Percentiles rank a stretch among this genome's conserved stretches.
phyloP scores from a whole-genome alignment of 129 eudicot genomes.

The Helichrysum umbraculigerum region DNA sequence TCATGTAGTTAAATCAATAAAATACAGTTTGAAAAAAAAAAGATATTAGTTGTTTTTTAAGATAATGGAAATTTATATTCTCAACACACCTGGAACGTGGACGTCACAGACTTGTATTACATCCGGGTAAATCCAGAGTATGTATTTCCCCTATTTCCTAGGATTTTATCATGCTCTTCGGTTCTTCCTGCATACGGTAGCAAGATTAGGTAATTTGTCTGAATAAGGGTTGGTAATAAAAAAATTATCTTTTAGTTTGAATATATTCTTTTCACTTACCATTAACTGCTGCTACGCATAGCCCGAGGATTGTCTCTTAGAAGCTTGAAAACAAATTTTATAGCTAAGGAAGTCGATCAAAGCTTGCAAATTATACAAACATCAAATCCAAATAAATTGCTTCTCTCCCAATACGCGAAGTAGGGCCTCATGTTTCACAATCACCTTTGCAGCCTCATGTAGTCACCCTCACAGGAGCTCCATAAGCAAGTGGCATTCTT shows the following conservation, averaged over 20 bases:
- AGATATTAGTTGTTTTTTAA: neutral
- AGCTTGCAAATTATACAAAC: constrained; percentile 95
- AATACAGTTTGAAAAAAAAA: neutral
- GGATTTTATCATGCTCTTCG: constrained; percentile 78
- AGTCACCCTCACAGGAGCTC: too few species aligned
- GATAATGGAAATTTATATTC: neutral
- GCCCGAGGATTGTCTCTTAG: constrained; percentile 62
- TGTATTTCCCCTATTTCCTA: constrained; percentile 55
- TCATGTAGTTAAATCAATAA: constrained; percentile 16
- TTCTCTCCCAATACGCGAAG: constrained; percentile 81
- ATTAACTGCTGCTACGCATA: constrained; percentile 56
- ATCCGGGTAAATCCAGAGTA: constrained; percentile 76
- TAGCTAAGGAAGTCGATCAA: constrained; percentile 77
- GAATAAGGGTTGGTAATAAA: too few species aligned
- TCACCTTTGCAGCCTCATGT: constrained; percentile 35
- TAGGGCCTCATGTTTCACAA: constrained; percentile 21
- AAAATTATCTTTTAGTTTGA: neutral
- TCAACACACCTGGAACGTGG: constrained; percentile 70
- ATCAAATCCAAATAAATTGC: constrained; percentile 82
- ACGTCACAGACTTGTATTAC: constrained; percentile 83
- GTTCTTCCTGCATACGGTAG: constrained; percentile 29
- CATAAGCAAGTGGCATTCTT: too few species aligned
- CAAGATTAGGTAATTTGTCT: constrained; percentile 17
- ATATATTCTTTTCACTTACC: constrained; percentile 37
- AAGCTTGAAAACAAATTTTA: constrained; percentile 66